Evolutionary conservation across 1,284 basidiomycete genomes (phyloP).

Genomic region (Coniferiporia weirii): DNA sequence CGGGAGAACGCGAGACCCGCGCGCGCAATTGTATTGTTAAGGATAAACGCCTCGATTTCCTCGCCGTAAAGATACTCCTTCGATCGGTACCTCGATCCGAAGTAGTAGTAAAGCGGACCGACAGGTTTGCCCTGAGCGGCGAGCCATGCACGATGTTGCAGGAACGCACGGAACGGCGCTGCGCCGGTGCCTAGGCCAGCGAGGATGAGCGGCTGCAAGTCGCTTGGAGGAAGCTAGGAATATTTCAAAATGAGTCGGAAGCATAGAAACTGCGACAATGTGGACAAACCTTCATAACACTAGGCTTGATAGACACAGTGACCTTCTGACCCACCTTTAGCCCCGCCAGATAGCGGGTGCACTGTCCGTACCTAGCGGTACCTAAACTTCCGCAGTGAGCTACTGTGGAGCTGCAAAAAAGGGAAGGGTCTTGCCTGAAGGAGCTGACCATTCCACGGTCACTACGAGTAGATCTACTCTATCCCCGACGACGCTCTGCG

Average conservation of each 20-base stretch:
- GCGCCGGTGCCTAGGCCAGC: slow-evolving; percentile 97
- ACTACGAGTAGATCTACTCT: slow-evolving; percentile 93
- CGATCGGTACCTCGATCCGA: slow-evolving; percentile 92
- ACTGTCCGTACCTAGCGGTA: slow-evolving; percentile 84
- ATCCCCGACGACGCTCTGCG: slow-evolving; percentile 92
- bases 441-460: slow-evolving; percentile 91
- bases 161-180: slow-evolving; percentile 97
- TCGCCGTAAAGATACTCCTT: slow-evolving; percentile 97
- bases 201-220: slow-evolving; percentile 93
- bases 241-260: slow-evolving; percentile 1
- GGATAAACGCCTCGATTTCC: slow-evolving; percentile 81
- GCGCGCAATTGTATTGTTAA: slow-evolving; percentile 79
- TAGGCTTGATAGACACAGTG: slow-evolving; percentile 97
- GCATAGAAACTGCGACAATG: not conserved
- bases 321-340: slow-evolving; percentile 88
- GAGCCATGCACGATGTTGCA: slow-evolving; percentile 90
- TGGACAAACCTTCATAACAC: slow-evolving; percentile 87
- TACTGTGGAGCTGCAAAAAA: not conserved
- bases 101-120: slow-evolving; percentile 96
- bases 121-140: slow-evolving; percentile 71
- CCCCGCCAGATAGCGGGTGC: slow-evolving; percentile 88
- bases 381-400: slow-evolving; percentile 39
- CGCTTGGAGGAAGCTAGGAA: slow-evolving; percentile 73
- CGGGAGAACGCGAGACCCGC: slow-evolving; percentile 96
- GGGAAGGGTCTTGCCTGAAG: slow-evolving; percentile 53